Evolutionary conservation across 768 basidiomycete genomes (phyloP).

Genomic region (Psilocybe cubensis): DNA sequence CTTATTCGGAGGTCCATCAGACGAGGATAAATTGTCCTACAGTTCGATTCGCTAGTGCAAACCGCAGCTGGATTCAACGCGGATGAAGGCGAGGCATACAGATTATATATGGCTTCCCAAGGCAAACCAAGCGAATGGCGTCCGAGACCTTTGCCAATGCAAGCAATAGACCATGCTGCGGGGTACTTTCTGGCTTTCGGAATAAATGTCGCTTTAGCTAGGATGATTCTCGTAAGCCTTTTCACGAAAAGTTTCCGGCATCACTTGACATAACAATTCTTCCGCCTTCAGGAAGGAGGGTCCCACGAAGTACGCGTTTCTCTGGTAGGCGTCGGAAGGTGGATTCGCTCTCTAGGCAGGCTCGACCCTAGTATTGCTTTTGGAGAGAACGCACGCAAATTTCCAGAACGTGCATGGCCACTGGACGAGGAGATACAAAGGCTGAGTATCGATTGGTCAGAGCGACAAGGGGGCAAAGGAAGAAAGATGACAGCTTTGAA

Average conservation of each 20-base stretch:
- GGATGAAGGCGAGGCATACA: conserved; percentile 57
- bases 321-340: conserved; percentile 56
- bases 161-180: conserved; percentile 62
- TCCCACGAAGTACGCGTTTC: conserved; percentile 66
- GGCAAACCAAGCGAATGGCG: conserved; percentile 2
- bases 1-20: neutral
- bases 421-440: conserved; percentile 39
- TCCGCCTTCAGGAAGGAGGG: conserved; percentile 57
- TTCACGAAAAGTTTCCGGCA: neutral
- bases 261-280: neutral
- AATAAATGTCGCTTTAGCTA: conserved; percentile 56
- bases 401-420: conserved; percentile 39
- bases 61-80: conserved; percentile 62
- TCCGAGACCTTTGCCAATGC: conserved; percentile 52
- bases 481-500: conserved; percentile 43
- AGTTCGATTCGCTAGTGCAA: conserved; percentile 72
- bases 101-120: conserved; percentile 24
- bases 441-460: conserved; percentile 32
- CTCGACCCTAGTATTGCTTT: conserved; percentile 45
- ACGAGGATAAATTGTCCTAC: neutral
- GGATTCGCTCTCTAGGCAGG: conserved; percentile 58
- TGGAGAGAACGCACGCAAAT: conserved; percentile 33
- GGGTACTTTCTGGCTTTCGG: conserved; percentile 65
- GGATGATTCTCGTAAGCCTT: conserved; percentile 46
- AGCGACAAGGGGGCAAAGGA: conserved; percentile 12